These are phyloP conservation scores for Lentinus brumalis DNA, from an alignment of 768 basidiomycete genomes.

Conservation along the genomic window DNA sequence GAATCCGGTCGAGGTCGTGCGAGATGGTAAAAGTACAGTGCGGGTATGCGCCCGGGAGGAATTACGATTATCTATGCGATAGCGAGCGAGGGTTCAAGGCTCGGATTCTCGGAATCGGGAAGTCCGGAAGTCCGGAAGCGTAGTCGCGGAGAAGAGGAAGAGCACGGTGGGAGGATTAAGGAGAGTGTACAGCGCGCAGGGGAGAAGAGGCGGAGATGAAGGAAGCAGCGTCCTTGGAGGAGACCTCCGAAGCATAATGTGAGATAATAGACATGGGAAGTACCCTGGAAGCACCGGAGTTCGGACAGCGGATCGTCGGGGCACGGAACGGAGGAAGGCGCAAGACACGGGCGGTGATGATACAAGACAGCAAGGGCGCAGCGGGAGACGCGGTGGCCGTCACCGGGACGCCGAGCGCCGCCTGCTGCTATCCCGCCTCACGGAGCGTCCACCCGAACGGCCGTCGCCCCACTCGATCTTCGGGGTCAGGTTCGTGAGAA, in stretches of 20 bases:
- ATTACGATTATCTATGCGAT: too few species aligned
- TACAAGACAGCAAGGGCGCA: not conserved
- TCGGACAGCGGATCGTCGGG: not conserved
- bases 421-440: conserved; percentile 8
- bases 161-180: not conserved
- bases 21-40: too few species aligned
- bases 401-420: conserved; percentile 22
- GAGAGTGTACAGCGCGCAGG: not conserved
- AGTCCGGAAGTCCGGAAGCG: too few species aligned
- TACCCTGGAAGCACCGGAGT: not conserved
- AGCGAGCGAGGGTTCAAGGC: too few species aligned
- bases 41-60: too few species aligned
- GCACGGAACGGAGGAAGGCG: not conserved
- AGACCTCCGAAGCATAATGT: not conserved
- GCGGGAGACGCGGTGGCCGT: conserved; percentile 7
- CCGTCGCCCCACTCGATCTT: conserved; percentile 16
- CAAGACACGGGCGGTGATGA: too few species aligned
- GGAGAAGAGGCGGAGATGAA: conserved; percentile 12
- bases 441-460: conserved; percentile 10
- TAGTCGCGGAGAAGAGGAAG: too few species aligned
- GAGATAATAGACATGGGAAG: conserved; percentile 1
- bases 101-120: too few species aligned
- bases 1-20: too few species aligned
- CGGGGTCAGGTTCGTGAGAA: conserved; percentile 22
- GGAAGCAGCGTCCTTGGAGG: not conserved